Evolutionary conservation across 805 yeast species (phyloP), one percentile per base, ranked within the genome.

Genomic region (Nakazawaea wickerhamii): DNA sequence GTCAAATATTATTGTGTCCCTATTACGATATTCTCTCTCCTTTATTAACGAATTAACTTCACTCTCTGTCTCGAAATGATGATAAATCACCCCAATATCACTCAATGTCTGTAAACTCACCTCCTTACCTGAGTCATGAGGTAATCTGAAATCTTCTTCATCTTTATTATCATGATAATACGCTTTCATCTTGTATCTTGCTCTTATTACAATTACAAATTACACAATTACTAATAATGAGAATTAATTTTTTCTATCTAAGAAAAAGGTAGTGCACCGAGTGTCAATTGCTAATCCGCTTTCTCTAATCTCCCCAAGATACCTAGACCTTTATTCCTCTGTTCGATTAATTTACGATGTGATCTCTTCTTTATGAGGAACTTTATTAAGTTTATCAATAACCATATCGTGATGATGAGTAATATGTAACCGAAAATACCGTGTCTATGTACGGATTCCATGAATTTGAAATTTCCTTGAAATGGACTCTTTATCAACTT

Each of bases 1-100:
- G 22, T 79, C 73, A 40, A 90, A 71, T 33, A 64, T 65, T 21
- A 91, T 77, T 35, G 66, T 69, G 60, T 91, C 99, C 48, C 95
- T 67, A 64, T 89, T 89, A 59, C 77, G 81, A 67, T 93, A 91
- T 22, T 71, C 58, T 46, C 97, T 74, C 50, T 84, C 73, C 8
- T 50, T 44, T 9, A 97, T 96, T 19, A 93, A 54, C 11, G 53
- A 58, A 53, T 89, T 73, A 32, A 91, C 88, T 30, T 71, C 72
- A 2, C 73, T 75, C 2, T 64, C 67, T 1, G 72, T 61, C 17
- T 68, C 68, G 27, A 79, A 65, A 38, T 75, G 63, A 51, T 63
- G 69, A 60, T 85, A 84, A 20, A 80, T 58, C 4, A 88, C 95
- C 0, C 96, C 96, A 14, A 88, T 52, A 31, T 69, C 54, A 2